phyloP scores from a whole-genome alignment of 129 eudicot species.

The Artemisia annua region DNA sequence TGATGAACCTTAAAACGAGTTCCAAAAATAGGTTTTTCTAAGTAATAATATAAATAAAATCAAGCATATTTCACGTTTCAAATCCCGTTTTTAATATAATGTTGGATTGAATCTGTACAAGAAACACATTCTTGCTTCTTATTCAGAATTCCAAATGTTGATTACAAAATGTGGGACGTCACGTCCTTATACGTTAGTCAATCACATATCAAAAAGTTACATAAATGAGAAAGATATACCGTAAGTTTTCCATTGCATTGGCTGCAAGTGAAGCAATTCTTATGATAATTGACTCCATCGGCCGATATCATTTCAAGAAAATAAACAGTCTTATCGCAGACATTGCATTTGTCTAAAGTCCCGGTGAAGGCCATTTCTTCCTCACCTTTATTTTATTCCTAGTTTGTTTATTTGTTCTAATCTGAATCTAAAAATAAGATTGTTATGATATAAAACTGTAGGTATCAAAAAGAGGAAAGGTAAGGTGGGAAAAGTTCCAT shows the following conservation, averaged over 20 bases:
- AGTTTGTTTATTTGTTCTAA: conserved; percentile 11
- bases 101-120: not conserved
- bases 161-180: not conserved
- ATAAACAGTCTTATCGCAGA: conserved; percentile 76
- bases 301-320: conserved; percentile 75
- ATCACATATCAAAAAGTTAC: not conserved
- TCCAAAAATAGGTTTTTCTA: not conserved
- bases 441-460: not conserved
- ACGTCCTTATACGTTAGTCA: not conserved
- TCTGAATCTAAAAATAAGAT: conserved; percentile 4
- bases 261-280: conserved; percentile 79
- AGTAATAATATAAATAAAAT: not conserved
- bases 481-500: conserved; percentile 24
- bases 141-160: not conserved
- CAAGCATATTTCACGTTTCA: not conserved
- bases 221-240: conserved; percentile 33
- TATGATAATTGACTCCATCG: conserved; percentile 79
- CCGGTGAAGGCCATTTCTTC: conserved; percentile 61
- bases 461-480: conserved; percentile 12
- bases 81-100: not conserved
- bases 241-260: conserved; percentile 74
- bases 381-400: conserved; percentile 10
- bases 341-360: conserved; percentile 79
- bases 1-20: not conserved
- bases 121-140: not conserved